Evolutionary conservation across 2,329 filamentous ascomycete genomes (phyloP).

Genomic region (Colletotrichum spinosum): DNA sequence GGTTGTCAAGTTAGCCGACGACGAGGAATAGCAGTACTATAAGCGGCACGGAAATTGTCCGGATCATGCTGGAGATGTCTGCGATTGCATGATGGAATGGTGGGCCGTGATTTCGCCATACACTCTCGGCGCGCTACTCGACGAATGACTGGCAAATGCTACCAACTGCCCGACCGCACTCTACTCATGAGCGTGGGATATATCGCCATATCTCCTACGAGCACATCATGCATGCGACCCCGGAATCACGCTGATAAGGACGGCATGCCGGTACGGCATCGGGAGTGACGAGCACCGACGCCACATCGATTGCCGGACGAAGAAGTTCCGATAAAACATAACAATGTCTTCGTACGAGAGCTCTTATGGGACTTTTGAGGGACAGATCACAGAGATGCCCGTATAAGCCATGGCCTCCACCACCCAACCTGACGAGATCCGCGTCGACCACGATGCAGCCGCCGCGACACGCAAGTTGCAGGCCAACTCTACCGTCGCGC

Average conservation of each 20-base stretch:
- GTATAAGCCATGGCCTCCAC: not conserved
- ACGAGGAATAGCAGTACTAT: not conserved
- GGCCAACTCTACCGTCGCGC: slow-evolving; percentile 9
- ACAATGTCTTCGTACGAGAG: not conserved
- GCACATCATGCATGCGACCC: slow-evolving; percentile 16
- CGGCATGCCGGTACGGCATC: not conserved
- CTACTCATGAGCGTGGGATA: not conserved
- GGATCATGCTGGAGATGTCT: not conserved
- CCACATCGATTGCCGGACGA: not conserved
- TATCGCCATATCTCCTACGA: slow-evolving; percentile 11
- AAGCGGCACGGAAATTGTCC: not conserved
- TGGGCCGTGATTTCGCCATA: slow-evolving; percentile 30
- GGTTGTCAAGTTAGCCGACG: too few species aligned
- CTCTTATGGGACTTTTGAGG: not conserved
- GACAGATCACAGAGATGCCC: not conserved
- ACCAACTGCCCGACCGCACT: not conserved
- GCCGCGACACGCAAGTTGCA: slow-evolving; percentile 17
- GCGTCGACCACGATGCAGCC: slow-evolving; percentile 12
- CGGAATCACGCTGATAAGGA: slow-evolving; percentile 17
- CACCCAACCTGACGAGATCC: slow-evolving; percentile 3
- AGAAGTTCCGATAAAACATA: not conserved
- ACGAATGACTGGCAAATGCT: slow-evolving; percentile 5
- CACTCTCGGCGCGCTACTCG: not conserved
- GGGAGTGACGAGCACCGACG: not conserved
- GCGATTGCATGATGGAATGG: slow-evolving; percentile 23